Conservation (phyloP, 2,329 filamentous ascomycete species). For the Colletotrichum simmondsii region DNA sequence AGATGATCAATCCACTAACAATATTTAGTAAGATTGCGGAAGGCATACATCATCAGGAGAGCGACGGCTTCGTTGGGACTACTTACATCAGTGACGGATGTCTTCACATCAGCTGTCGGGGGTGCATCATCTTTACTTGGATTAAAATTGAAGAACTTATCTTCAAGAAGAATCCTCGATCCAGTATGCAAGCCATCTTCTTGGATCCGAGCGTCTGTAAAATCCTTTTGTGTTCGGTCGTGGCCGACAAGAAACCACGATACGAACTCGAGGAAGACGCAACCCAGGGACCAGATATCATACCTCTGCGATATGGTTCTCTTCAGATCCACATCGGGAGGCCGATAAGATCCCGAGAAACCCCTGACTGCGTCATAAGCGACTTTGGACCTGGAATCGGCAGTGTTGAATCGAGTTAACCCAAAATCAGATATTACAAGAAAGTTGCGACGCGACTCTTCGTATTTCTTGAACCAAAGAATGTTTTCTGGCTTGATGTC, state of each 20-base stretch:
- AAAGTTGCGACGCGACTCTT: neutral
- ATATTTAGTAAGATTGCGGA: neutral
- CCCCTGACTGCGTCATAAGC: neutral
- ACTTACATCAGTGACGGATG: neutral
- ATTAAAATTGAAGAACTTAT: neutral
- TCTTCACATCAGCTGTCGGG: neutral
- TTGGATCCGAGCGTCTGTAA: neutral
- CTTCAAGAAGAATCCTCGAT: neutral
- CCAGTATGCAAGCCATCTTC: neutral
- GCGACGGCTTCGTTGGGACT: neutral
- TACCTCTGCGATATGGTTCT: neutral
- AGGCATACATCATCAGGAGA: neutral
- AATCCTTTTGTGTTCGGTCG: neutral
- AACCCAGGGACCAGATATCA: constrained; percentile 8
- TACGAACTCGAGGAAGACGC: constrained; percentile 11
- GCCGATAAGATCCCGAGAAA: neutral
- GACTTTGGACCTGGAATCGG: neutral
- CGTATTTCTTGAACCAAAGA: constrained; percentile 24
- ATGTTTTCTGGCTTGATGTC: constrained; percentile 37
- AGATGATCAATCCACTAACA: neutral
- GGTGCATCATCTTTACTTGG: neutral
- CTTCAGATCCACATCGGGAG: neutral
- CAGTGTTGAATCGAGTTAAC: neutral
- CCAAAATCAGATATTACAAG: constrained; percentile 16
- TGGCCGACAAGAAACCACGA: constrained; percentile 6